These are phyloP conservation scores for Penicillium simplicissimum DNA, from an alignment of 495 filamentous ascomycete genomes.

Conservation along the genomic window DNA sequence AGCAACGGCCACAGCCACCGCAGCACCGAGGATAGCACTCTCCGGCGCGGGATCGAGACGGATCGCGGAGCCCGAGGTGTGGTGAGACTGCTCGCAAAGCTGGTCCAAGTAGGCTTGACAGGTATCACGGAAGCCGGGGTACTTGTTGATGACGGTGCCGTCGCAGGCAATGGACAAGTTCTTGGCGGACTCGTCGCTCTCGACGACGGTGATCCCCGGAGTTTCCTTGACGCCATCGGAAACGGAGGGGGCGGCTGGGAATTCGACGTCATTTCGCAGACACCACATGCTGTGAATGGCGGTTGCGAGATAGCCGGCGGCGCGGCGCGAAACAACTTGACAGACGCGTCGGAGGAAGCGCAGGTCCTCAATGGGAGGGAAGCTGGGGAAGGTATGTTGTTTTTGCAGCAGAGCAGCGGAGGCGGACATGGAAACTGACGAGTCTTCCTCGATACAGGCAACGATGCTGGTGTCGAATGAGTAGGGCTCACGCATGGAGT, in stretches of 20 bases:
- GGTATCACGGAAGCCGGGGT: slow-evolving; percentile 53
- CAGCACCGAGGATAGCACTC: slow-evolving; percentile 57
- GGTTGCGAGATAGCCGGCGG: slow-evolving; percentile 63
- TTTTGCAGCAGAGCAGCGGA: slow-evolving; percentile 52
- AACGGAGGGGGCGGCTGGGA: slow-evolving; percentile 17
- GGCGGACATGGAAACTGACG: slow-evolving; percentile 43
- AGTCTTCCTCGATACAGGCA: slow-evolving; percentile 53
- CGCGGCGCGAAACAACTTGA: slow-evolving; percentile 57
- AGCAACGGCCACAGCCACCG: slow-evolving; percentile 55
- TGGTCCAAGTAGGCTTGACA: slow-evolving; percentile 53
- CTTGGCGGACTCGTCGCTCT: slow-evolving; percentile 33
- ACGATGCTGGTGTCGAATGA: slow-evolving; percentile 72
- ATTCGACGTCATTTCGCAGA: slow-evolving; percentile 54
- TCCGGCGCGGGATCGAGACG: slow-evolving; percentile 52
- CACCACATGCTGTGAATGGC: slow-evolving; percentile 66
- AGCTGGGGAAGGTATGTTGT: slow-evolving; percentile 47
- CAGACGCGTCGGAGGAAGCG: slow-evolving; percentile 54
- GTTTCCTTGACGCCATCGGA: slow-evolving; percentile 36
- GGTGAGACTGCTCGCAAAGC: slow-evolving; percentile 37
- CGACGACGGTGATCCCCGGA: slow-evolving; percentile 45
- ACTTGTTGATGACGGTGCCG: slow-evolving; percentile 62
- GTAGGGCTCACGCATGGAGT: slow-evolving; percentile 61
- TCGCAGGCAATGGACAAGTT: slow-evolving; percentile 55
- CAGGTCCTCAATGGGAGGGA: slow-evolving; percentile 53
- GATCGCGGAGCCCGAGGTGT: slow-evolving; percentile 29